These are phyloP conservation scores for Bassia scoparia DNA, from an alignment of 148 eudicot genomes.

Conservation along the genomic window DNA sequence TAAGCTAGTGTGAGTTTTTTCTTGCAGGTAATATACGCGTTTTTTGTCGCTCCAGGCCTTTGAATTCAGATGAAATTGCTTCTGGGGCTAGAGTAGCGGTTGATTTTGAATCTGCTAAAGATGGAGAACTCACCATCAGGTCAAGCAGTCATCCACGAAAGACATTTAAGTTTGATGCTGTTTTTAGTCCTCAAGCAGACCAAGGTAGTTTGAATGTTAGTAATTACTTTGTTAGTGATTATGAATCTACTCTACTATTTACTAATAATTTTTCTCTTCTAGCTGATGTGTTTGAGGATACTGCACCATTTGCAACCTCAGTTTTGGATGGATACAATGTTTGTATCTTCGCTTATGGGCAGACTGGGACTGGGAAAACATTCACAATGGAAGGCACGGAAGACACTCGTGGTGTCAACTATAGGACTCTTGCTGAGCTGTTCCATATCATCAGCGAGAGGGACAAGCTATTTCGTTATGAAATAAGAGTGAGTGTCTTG, in stretches of 20 bases:
- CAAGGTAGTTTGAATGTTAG: constrained; percentile 53
- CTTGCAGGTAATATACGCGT: constrained; percentile 85
- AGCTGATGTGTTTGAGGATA: constrained; percentile 86
- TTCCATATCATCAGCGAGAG: constrained; percentile 65
- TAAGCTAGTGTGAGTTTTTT: constrained; percentile 13
- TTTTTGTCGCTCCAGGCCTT: constrained; percentile 91
- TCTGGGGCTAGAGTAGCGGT: constrained; percentile 61
- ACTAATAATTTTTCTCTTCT: constrained; percentile 9
- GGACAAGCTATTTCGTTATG: constrained; percentile 54
- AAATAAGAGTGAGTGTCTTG: constrained; percentile 74
- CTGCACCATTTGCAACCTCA: constrained; percentile 81
- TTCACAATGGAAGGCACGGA: constrained; percentile 95
- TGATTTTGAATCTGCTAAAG: constrained; percentile 77
- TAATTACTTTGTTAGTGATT: not conserved
- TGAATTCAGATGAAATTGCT: constrained; percentile 59
- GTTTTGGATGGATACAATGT: constrained; percentile 95
- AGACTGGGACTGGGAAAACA: constrained; percentile 95
- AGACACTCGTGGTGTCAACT: constrained; percentile 86
- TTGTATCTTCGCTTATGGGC: constrained; percentile 96
- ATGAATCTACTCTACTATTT: not conserved
- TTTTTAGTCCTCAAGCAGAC: constrained; percentile 73
- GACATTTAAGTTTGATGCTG: constrained; percentile 84
- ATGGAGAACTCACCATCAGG: constrained; percentile 68
- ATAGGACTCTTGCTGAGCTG: constrained; percentile 75
- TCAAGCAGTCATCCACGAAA: constrained; percentile 57